Evolutionary conservation across 345 rosid species (phyloP).

Genomic region (Eucalyptus tenuipes): DNA sequence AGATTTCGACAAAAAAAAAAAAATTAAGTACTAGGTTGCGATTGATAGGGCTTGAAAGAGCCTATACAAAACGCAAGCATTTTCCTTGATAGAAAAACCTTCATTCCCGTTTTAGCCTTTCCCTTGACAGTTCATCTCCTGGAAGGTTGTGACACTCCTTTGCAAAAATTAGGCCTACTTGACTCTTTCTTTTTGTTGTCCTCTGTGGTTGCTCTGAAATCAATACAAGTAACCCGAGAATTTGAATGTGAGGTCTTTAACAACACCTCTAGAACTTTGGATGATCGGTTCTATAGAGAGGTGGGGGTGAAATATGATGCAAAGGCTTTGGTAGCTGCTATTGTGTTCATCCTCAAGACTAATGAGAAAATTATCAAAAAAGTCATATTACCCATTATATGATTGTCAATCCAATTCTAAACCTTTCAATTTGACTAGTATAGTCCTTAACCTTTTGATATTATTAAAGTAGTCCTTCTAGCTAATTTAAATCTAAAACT

Average conservation of each 20-base stretch:
- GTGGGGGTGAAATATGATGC: background rate
- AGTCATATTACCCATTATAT: too few relatives aligned
- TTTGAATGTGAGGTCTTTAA: background rate
- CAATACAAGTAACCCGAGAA: fast-evolving
- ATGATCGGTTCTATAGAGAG: background rate
- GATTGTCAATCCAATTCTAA: fast-evolving
- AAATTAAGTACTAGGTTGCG: fast-evolving
- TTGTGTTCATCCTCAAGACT: fast-evolving
- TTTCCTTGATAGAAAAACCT: too few relatives aligned
- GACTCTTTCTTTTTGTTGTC: background rate
- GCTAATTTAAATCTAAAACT: too few relatives aligned
- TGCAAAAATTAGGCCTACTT: background rate
- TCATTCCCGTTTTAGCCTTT: too few relatives aligned
- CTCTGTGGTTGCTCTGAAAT: background rate
- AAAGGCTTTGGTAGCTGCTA: background rate
- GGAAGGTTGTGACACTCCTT: too few relatives aligned
- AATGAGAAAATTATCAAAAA: too few relatives aligned
- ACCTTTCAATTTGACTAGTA: fast-evolving
- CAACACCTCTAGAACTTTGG: background rate
- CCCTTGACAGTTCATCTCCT: fast-evolving
- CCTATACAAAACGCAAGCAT: fast-evolving
- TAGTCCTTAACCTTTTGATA: too few relatives aligned
- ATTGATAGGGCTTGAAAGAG: too few relatives aligned
- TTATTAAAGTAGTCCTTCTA: fast-evolving
- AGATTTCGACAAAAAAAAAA: too few relatives aligned